Percentiles rank a stretch among this genome's conserved stretches.
Evolutionary conservation across 2,329 filamentous ascomycete genomes (phyloP).

Genomic region (Monosporascus sp.): DNA sequence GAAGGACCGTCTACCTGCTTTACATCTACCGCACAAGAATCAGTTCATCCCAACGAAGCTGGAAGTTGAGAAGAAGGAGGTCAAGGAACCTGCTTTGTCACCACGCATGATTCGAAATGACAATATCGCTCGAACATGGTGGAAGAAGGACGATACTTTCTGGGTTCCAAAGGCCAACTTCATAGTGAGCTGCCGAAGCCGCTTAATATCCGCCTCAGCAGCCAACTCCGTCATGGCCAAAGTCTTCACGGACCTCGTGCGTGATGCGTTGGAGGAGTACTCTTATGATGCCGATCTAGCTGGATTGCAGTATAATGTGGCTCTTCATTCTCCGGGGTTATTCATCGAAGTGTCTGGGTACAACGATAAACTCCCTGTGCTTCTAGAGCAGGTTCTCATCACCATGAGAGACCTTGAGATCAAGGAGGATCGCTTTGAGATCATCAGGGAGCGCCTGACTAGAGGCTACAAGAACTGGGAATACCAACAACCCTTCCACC

Average conservation of each 20-base stretch:
- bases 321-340: slow-evolving; percentile 66
- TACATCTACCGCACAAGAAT: slow-evolving; percentile 89
- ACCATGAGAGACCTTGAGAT: slow-evolving; percentile 82
- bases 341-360: slow-evolving; percentile 81
- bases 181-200: slow-evolving; percentile 73
- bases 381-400: slow-evolving; percentile 81
- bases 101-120: slow-evolving; percentile 87
- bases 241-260: slow-evolving; percentile 79
- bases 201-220: slow-evolving; percentile 73
- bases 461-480: slow-evolving; percentile 82
- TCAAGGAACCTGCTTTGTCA: slow-evolving; percentile 66
- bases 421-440: slow-evolving; percentile 80
- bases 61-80: slow-evolving; percentile 90
- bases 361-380: slow-evolving; percentile 90
- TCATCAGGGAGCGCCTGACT: slow-evolving; percentile 79
- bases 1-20: slow-evolving; percentile 57
- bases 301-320: slow-evolving; percentile 78
- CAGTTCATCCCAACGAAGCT: slow-evolving; percentile 92
- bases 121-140: slow-evolving; percentile 77
- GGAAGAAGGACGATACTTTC: slow-evolving; percentile 97
- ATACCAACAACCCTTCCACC: slow-evolving; percentile 82
- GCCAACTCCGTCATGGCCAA: slow-evolving; percentile 73
- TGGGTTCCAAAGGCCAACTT: slow-evolving; percentile 96
- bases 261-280: slow-evolving; percentile 86
- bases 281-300: slow-evolving; percentile 94